phyloP scores from a whole-genome alignment of 208 protist genomes.

The Trypanosoma vivax region DNA sequence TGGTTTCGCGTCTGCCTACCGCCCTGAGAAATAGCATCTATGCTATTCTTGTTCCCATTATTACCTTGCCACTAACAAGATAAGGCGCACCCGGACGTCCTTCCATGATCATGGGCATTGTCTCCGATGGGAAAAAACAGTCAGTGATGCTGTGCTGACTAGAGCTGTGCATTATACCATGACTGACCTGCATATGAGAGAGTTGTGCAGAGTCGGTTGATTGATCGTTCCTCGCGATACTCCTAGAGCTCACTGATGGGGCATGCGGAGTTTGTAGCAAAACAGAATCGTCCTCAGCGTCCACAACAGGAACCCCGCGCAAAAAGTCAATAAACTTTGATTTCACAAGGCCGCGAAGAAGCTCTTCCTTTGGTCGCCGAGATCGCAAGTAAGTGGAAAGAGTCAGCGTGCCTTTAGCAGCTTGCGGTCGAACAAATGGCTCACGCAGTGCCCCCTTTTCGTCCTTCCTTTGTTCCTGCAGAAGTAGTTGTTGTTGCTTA shows the following conservation, averaged over 20 bases:
- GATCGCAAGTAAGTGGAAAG: slow-evolving; percentile 15
- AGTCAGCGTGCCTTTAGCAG: no score
- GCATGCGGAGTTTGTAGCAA: background rate
- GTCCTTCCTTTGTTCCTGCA: no score
- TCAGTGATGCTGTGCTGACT: no score
- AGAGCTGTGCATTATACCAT: no score
- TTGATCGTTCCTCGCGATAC: background rate
- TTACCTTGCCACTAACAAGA: no score
- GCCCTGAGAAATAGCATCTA: background rate
- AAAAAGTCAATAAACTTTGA: slow-evolving; percentile 19
- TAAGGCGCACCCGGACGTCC: no score
- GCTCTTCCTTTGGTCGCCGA: slow-evolving; percentile 1
- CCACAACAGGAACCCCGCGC: slow-evolving; percentile 5
- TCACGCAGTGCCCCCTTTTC: no score
- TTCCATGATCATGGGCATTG: no score
- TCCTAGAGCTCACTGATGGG: background rate
- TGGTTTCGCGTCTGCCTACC: background rate
- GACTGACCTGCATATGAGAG: no score
- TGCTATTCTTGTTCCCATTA: background rate
- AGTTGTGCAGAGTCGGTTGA: slow-evolving; percentile 2
- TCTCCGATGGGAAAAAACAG: no score
- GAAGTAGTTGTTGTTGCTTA: no score
- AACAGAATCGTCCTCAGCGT: slow-evolving; percentile 10
- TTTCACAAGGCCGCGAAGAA: slow-evolving; percentile 13
- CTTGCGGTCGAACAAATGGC: no score